Conservation (phyloP, 345 rosid genomes). For the Viola odorata region DNA sequence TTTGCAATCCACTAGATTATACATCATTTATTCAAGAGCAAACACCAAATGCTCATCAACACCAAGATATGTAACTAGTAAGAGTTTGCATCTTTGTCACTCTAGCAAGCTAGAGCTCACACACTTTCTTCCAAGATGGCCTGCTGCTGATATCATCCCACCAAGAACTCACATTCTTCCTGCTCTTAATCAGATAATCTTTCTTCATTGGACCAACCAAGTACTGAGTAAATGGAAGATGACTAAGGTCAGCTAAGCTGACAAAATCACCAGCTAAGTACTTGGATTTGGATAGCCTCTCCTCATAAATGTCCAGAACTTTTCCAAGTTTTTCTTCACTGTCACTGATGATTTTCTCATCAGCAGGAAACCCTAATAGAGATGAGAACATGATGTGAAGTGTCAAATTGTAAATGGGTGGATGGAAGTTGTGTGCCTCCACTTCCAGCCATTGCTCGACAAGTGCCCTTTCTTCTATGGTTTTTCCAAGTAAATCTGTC, state of each 20-base stretch:
- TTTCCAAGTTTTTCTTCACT: slow-evolving; percentile 50
- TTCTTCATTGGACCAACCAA: slow-evolving; percentile 49
- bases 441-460: slow-evolving; percentile 74
- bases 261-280: slow-evolving; percentile 66
- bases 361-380: slow-evolving; percentile 32
- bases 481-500: slow-evolving; percentile 36
- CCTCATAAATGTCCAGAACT: slow-evolving; percentile 57
- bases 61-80: too few species aligned
- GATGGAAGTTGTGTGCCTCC: slow-evolving; percentile 52
- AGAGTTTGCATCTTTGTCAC: too few species aligned
- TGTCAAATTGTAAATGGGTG: slow-evolving; percentile 34
- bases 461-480: slow-evolving; percentile 41
- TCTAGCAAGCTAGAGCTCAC: too few species aligned
- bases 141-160: slow-evolving; percentile 61
- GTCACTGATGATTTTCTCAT: slow-evolving; percentile 44
- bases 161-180: slow-evolving; percentile 60
- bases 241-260: slow-evolving; percentile 64
- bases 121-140: slow-evolving; percentile 55
- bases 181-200: slow-evolving; percentile 45
- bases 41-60: too few species aligned
- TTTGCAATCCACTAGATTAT: too few species aligned
- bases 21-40: too few species aligned
- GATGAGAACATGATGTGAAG: slow-evolving; percentile 42
- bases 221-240: slow-evolving; percentile 53
- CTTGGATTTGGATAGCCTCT: slow-evolving; percentile 50